phyloP scores from a whole-genome alignment of 148 eudicot genomes.

The Rhododendron williamsianum region DNA sequence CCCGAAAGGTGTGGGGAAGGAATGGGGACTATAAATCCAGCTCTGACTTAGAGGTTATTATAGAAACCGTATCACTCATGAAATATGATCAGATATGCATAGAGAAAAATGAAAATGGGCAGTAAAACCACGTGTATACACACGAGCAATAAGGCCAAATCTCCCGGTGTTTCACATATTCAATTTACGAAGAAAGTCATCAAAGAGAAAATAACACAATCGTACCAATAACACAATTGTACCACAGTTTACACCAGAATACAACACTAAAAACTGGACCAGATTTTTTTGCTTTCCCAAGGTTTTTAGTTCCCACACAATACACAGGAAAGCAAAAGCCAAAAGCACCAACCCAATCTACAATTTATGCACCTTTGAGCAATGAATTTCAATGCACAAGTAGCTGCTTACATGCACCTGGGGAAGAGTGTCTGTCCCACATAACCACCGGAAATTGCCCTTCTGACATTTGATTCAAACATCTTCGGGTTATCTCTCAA shows the following conservation, averaged over 20 bases:
- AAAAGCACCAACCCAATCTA: not conserved
- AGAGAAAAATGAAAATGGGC: not conserved
- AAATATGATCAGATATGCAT: not conserved
- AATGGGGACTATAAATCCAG: not conserved
- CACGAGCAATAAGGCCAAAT: not conserved
- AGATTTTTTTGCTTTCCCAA: not conserved
- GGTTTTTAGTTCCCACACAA: not conserved
- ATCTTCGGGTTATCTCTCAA: slow-evolving; percentile 78
- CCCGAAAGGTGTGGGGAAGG: not conserved
- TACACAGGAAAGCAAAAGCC: not conserved
- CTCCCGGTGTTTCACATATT: not conserved
- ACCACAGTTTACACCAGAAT: not conserved
- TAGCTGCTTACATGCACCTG: slow-evolving; percentile 40
- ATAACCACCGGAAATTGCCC: slow-evolving; percentile 85
- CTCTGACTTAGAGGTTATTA: not conserved
- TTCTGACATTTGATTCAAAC: slow-evolving; percentile 73
- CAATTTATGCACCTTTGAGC: not conserved
- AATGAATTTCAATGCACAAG: not conserved
- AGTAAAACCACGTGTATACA: not conserved
- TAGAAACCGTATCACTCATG: not conserved
- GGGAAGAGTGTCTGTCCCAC: slow-evolving; percentile 75
- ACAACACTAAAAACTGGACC: not conserved
- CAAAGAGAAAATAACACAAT: not conserved
- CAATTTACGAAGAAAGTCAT: not conserved
- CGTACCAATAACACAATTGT: not conserved